Conservation (phyloP, 805 yeast genomes). For the Candida arabinofermentans region DNA sequence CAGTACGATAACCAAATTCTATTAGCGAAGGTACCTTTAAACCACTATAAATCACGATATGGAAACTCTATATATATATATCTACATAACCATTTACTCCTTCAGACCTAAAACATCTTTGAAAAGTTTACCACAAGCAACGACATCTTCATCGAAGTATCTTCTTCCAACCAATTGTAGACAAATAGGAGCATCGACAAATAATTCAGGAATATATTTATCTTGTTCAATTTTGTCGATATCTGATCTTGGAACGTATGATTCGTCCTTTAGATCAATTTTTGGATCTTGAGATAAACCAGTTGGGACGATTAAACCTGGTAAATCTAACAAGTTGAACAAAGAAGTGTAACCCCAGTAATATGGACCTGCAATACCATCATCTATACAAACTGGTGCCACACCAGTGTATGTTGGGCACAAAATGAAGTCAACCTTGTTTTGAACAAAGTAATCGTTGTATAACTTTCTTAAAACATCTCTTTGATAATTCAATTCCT, state of each 20-base stretch:
- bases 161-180: conserved; percentile 52
- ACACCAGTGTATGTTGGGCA: conserved; percentile 67
- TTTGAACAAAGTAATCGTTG: conserved; percentile 45
- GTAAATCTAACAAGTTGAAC: conserved; percentile 69
- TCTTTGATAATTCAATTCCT: conserved; percentile 50
- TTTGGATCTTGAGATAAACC: conserved; percentile 51
- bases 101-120: conserved; percentile 21
- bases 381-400: conserved; percentile 61
- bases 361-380: conserved; percentile 41
- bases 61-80: no score
- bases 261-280: conserved; percentile 44
- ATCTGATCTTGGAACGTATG: conserved; percentile 39
- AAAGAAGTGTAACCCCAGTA: conserved; percentile 81
- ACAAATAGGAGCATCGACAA: conserved; percentile 51
- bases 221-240: conserved; percentile 47
- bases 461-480: conserved; percentile 59
- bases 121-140: conserved; percentile 33
- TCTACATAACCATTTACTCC: conserved; percentile 5
- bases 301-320: conserved; percentile 62
- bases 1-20: no score
- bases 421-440: conserved; percentile 60
- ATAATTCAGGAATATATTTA: conserved; percentile 43
- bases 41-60: no score
- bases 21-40: no score
- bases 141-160: conserved; percentile 54